Conservation (phyloP, 2,329 filamentous ascomycete genomes). For the Nemania diffusa region DNA sequence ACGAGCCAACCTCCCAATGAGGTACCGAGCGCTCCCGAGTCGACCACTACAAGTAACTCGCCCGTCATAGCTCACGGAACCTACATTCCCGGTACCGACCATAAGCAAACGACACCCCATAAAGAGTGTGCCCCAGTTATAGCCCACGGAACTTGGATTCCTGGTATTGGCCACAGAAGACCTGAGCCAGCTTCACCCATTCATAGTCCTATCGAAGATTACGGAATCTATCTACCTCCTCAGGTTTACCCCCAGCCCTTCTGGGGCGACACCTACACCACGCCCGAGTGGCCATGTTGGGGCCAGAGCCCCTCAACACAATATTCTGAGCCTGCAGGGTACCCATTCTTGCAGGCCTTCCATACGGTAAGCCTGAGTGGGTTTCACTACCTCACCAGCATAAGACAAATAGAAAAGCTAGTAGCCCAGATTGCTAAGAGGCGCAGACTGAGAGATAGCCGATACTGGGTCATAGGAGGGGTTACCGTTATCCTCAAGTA, state of each 20-base stretch:
- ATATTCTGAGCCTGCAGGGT: background rate
- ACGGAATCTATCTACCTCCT: too few relatives aligned
- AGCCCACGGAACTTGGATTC: background rate
- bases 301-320: background rate
- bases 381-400: background rate
- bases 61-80: conserved; percentile 19
- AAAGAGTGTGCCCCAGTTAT: background rate
- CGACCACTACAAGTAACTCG: background rate
- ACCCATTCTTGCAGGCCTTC: background rate
- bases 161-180: too few relatives aligned
- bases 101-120: background rate
- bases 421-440: background rate
- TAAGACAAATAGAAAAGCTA: background rate
- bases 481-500: background rate
- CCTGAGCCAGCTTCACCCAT: too few relatives aligned
- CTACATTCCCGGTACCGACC: background rate
- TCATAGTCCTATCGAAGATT: too few relatives aligned
- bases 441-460: background rate
- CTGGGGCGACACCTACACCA: background rate
- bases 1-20: background rate
- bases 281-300: background rate
- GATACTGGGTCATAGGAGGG: background rate
- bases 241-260: too few relatives aligned
- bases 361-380: background rate
- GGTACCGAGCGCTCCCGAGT: background rate